Conservation (phyloP, 2,329 filamentous ascomycete species). For the Arthrobotrys iridis region DNA sequence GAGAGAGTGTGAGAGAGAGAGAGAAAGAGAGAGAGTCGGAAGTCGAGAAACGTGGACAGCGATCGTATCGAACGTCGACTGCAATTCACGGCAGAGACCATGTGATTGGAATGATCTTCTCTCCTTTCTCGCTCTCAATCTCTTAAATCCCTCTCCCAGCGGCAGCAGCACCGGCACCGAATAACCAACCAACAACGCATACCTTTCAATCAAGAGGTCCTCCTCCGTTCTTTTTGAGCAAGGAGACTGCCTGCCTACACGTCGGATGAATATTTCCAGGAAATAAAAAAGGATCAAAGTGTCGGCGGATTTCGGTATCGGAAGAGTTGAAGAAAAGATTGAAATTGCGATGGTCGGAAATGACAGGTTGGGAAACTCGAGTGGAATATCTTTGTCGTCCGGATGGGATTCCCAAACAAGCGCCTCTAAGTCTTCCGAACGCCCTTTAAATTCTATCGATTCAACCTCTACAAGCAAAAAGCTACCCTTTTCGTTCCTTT, state of each 20-base stretch:
- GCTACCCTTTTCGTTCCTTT: slow-evolving; percentile 16
- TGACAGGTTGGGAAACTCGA: background rate
- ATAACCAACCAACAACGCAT: too few species aligned
- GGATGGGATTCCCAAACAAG: slow-evolving; percentile 1
- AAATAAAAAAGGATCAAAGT: too few species aligned
- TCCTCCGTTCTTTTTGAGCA: slow-evolving; percentile 14
- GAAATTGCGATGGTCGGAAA: background rate
- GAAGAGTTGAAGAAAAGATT: slow-evolving; percentile 4
- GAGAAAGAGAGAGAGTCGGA: slow-evolving; percentile 2
- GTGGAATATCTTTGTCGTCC: slow-evolving; percentile 13
- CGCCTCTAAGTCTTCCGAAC: slow-evolving; percentile 13
- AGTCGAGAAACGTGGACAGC: background rate
- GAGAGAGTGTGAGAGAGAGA: background rate
- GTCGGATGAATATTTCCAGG: background rate
- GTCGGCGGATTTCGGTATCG: slow-evolving; percentile 6
- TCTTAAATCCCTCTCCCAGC: background rate
- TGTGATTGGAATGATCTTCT: slow-evolving; percentile 3
- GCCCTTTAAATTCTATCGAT: slow-evolving; percentile 11
- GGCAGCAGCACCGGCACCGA: too few species aligned
- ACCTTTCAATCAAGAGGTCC: slow-evolving; percentile 50
- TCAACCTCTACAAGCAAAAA: slow-evolving; percentile 18
- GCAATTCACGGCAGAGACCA: slow-evolving; percentile 6
- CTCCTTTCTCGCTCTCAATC: background rate
- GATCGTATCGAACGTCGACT: background rate
- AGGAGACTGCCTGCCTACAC: background rate